phyloP scores from a whole-genome alignment of 2,329 filamentous ascomycete species.

The Blumeria graminis region DNA sequence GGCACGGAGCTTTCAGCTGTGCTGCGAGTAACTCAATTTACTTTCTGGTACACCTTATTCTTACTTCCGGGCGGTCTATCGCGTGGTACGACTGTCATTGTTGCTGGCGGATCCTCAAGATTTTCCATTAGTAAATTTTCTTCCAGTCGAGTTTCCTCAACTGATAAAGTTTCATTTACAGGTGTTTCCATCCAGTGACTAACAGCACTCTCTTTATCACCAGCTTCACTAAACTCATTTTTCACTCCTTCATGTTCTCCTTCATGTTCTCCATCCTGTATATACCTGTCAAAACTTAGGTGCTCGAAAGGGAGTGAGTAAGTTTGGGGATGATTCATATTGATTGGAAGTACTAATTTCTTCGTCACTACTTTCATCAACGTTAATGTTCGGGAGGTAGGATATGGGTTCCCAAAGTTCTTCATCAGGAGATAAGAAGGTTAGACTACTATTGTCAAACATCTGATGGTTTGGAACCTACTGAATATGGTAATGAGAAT shows the following conservation, averaged over 20 bases:
- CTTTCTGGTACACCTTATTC: slow-evolving; percentile 1
- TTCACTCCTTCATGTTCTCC: no score
- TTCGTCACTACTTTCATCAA: background rate
- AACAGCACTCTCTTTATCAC: background rate
- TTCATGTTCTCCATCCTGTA: background rate
- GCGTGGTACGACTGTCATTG: background rate
- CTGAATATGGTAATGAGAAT: no score
- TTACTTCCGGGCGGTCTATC: background rate
- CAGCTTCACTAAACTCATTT: background rate
- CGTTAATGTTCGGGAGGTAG: background rate
- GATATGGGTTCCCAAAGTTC: no score
- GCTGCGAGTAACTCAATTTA: background rate
- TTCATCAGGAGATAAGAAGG: background rate
- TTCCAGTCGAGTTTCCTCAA: background rate
- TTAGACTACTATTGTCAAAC: no score
- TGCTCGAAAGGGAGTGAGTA: background rate
- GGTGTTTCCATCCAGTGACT: background rate
- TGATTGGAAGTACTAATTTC: background rate
- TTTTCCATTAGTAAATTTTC: background rate
- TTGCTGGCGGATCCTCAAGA: background rate
- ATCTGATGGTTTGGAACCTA: no score
- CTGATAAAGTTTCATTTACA: background rate
- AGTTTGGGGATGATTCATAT: background rate
- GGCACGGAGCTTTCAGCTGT: background rate
- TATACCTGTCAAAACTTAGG: no score